Percentiles rank a stretch among this genome's conserved stretches.
Conservation (phyloP, 1,284 basidiomycete species). For the Bjerkandera adusta region DNA sequence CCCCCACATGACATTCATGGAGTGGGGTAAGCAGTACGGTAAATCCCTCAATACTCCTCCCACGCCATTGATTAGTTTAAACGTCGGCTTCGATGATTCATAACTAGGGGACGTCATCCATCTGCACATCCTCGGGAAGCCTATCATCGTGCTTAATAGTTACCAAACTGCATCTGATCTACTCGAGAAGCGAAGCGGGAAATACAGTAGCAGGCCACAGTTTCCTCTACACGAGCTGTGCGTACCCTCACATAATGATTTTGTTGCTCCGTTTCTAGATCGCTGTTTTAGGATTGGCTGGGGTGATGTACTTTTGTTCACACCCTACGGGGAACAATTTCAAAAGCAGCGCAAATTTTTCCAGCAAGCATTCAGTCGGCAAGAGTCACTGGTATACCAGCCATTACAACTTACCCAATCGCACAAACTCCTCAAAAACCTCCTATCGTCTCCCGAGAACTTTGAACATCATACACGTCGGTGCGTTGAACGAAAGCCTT, state of each 20-base stretch:
- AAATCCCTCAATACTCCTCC: neutral
- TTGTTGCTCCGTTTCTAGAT: neutral
- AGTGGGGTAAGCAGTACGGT: slow-evolving; percentile 3
- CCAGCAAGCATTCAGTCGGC: slow-evolving; percentile 1
- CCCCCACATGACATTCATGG: neutral
- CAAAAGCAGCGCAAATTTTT: slow-evolving; percentile 4
- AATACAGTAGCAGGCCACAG: slow-evolving; percentile 11
- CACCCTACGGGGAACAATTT: slow-evolving; percentile 8
- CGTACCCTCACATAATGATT: neutral
- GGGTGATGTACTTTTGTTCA: neutral
- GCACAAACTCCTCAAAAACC: slow-evolving; percentile 2
- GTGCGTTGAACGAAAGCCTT: slow-evolving; percentile 16
- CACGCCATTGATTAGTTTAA: neutral
- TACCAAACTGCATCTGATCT: slow-evolving; percentile 9
- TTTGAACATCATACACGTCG: slow-evolving; percentile 1
- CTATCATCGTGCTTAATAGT: slow-evolving; percentile 5
- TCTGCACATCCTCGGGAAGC: slow-evolving; percentile 1
- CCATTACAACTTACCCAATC: slow-evolving; percentile 5
- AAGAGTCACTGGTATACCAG: slow-evolving; percentile 1
- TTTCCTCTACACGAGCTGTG: slow-evolving; percentile 3
- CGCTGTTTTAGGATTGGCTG: neutral
- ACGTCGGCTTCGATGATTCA: neutral
- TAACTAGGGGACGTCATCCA: slow-evolving; percentile 9
- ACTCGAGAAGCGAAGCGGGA: slow-evolving; percentile 13
- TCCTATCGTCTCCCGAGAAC: neutral